These are phyloP conservation scores for Fusarium irregulare DNA, from an alignment of 2,329 filamentous ascomycete species.

Conservation along the genomic window DNA sequence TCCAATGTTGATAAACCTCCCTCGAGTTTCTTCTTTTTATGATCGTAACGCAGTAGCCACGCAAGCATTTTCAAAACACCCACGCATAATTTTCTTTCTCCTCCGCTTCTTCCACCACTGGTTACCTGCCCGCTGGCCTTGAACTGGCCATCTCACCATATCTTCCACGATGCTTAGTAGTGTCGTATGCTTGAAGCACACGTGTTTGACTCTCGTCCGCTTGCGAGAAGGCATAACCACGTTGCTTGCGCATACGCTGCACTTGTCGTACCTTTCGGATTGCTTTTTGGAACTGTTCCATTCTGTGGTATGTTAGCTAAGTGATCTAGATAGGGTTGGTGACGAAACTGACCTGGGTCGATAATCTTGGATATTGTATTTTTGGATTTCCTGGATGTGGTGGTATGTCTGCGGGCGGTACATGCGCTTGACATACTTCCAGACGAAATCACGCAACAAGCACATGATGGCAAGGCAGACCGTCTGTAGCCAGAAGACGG, in stretches of 20 bases:
- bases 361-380: conserved; percentile 99
- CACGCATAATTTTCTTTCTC: conserved; percentile 22
- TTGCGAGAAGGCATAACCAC: conserved; percentile 97
- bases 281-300: conserved; percentile 99
- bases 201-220: conserved; percentile 96
- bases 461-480: conserved; percentile 83
- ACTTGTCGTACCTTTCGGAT: conserved; percentile 98
- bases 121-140: conserved; percentile 47
- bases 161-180: conserved; percentile 87
- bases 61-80: conserved; percentile 31
- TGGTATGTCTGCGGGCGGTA: conserved; percentile 96
- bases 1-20: conserved; percentile 31
- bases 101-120: neutral
- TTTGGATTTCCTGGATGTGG: conserved; percentile 99
- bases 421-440: conserved; percentile 99
- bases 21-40: conserved; percentile 35
- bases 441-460: conserved; percentile 87
- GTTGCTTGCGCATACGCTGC: conserved; percentile 98
- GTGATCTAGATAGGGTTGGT: neutral
- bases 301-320: conserved; percentile 63
- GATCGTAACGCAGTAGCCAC: conserved; percentile 41
- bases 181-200: conserved; percentile 97
- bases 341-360: conserved; percentile 77
- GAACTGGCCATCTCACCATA: conserved; percentile 91
- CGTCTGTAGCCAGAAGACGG: conserved; percentile 93